Base-by-base conservation (phyloP, 371 early-diverging fungal species). In the Amoeboradix gromovi region DNA sequence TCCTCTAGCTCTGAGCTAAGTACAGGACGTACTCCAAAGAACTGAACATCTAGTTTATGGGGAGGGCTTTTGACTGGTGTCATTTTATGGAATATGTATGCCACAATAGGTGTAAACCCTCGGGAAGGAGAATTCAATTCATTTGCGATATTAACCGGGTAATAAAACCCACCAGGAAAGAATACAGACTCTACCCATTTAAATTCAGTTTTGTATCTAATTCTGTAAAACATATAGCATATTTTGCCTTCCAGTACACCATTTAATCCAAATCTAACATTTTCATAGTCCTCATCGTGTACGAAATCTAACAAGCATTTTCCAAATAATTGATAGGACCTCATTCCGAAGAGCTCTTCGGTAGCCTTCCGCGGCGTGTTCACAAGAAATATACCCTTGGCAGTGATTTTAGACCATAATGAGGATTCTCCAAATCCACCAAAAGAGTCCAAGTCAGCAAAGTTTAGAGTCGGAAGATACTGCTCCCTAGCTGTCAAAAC, bases 401-500 rank as follows among this genome's bases (percentile, higher is more conserved):
- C 22, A 22, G 12, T 48, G 12, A 48, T 48, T 48, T 48, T 48
- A 12, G 48, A 48, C 82, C 0, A 73, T 68, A 30, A 82, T 80
- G 0, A 85, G 66, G 69, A 83, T 85, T 1, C 78, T 75, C 87
- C 87, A 87, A 28, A 82, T 77, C 69, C 81, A 82, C 30, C 74
- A 69, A 27, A 66, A 66, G 73, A 1, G 68, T 70, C 48, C 17
- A 66, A 30, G 71, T 72, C 29, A 29, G 67, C 0, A 70, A 69
- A 69, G 1, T 72, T n/a, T 72, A 71, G 29, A 69, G 31, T 28
- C 69, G 69, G 28, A 72, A 69, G 68, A 77, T 30, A 74, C 75
- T 71, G 68, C 72, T 71, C 29, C 74, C 75, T 17, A 74, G 68
- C 29, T 79, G 66, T 29, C 74, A 78, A 69, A 76, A 77, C 0